Conservation (phyloP, 2,329 filamentous ascomycete species). For the Ophiocordyceps camponoti-saundersi region DNA sequence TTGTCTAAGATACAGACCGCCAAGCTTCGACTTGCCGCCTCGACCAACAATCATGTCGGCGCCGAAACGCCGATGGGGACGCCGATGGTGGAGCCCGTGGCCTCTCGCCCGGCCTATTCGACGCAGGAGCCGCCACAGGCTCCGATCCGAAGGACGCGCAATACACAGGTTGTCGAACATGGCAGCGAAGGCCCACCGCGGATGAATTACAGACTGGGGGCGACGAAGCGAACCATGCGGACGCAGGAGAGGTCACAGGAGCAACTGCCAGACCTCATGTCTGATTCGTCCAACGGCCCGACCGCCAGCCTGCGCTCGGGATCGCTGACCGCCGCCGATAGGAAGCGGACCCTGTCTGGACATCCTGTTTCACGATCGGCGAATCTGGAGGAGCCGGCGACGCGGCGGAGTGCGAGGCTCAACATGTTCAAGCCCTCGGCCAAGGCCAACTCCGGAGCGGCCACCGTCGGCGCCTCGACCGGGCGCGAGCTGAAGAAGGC, state of each 20-base stretch:
- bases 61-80: slow-evolving; percentile 41
- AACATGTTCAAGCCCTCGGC: slow-evolving; percentile 53
- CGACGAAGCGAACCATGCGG: slow-evolving; percentile 21
- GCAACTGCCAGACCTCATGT: slow-evolving; percentile 17
- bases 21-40: slow-evolving; percentile 25
- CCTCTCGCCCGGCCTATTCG: slow-evolving; percentile 8
- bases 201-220: slow-evolving; percentile 38
- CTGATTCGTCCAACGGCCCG: slow-evolving; percentile 21
- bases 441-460: slow-evolving; percentile 41
- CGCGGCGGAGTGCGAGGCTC: slow-evolving; percentile 55
- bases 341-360: slow-evolving; percentile 87
- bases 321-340: slow-evolving; percentile 35
- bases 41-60: slow-evolving; percentile 19
- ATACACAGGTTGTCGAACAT: slow-evolving; percentile 32
- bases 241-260: slow-evolving; percentile 16
- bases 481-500: slow-evolving; percentile 66
- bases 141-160: slow-evolving; percentile 34
- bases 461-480: slow-evolving; percentile 40
- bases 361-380: slow-evolving; percentile 41
- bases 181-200: slow-evolving; percentile 44
- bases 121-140: slow-evolving; percentile 32
- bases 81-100: slow-evolving; percentile 6
- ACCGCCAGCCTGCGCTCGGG: slow-evolving; percentile 17
- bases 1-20: slow-evolving; percentile 37
- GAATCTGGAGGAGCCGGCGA: slow-evolving; percentile 40